These are phyloP conservation scores for Salisapilia sapeloensis DNA, from an alignment of 352 stramenopile species.

Conservation along the genomic window DNA sequence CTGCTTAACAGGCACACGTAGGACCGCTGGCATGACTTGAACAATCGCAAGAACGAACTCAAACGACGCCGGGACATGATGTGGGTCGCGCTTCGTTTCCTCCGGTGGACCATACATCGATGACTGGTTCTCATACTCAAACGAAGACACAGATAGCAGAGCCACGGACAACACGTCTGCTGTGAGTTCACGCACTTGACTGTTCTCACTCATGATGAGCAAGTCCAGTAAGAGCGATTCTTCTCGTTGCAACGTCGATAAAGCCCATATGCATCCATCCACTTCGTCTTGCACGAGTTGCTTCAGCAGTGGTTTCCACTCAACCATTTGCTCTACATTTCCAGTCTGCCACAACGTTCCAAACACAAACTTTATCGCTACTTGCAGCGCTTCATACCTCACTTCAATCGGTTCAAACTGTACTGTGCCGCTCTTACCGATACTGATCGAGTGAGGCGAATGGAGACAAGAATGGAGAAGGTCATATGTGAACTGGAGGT, in stretches of 20 bases:
- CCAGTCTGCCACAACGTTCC: conserved; percentile 75
- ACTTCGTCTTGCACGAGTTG: conserved; percentile 59
- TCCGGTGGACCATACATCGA: neutral
- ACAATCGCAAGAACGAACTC: conserved; percentile 72
- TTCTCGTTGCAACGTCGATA: conserved; percentile 38
- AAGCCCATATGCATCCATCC: conserved; percentile 47
- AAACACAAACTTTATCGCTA: conserved; percentile 76
- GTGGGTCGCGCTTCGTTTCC: neutral
- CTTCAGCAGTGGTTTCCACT: conserved; percentile 54
- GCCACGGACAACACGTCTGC: conserved; percentile 45
- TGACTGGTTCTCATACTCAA: neutral
- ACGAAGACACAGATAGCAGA: conserved; percentile 21
- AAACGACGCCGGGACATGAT: conserved; percentile 38
- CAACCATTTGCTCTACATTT: conserved; percentile 45
- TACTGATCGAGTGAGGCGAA: neutral
- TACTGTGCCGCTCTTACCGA: too few relatives aligned
- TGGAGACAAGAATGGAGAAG: conserved; percentile 41
- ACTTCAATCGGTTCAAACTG: conserved; percentile 45
- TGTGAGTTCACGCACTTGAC: conserved; percentile 53
- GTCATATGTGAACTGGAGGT: conserved; percentile 66
- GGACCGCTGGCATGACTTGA: conserved; percentile 53
- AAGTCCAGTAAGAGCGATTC: conserved; percentile 55
- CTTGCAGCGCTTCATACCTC: conserved; percentile 53
- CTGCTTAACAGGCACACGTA: conserved; percentile 45
- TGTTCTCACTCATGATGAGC: conserved; percentile 45